Base-by-base conservation (phyloP, 2,329 filamentous ascomycete genomes). In the Cyphellophora europaea region DNA sequence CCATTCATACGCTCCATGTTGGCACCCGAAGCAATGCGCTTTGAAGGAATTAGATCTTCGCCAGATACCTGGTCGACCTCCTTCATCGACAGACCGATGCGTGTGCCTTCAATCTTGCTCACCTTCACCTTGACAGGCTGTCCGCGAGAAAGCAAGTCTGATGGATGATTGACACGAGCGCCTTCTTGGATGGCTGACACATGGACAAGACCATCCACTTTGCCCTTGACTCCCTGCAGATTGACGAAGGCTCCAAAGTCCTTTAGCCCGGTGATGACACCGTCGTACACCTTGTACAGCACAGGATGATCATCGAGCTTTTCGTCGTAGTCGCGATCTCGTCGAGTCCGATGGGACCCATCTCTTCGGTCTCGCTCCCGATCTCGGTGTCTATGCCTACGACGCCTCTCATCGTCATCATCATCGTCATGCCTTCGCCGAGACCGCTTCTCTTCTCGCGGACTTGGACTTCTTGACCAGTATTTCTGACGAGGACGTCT, bases 211-310 rank as follows among this genome's bases (percentile, higher is more conserved):
- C 91, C 91, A 53, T 95, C 88, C 1, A 93, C 82, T 57, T 87
- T 93, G 30, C 88, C 89, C 49, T 72, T 78, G 1, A 98, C 81
- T 12, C 87, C 82, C 47, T 80, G 74, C n/a, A 98, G 57, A 48
- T 93, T 94, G 38, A 96, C 87, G 58, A 98, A 98, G 1, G 79
- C 87, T 8, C 91, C 91, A 60, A 96, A 98, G 42, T 95, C 86
- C 52, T 95, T 96, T 35, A 98, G 70, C 0, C 88, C 87, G 0
- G 86, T 95, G 11, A 96, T 84, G 51, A 80, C 79, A 2, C 91
- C 91, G 43, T 86, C 74, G 52, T 98, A 98, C 2, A 95, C 65
- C 55, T 98, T 98, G 66, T 79, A 79, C 5, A 93, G 61, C 19
- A 88, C 66, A 0, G 91, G 87, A 27, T 73, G 61, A 34, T 94